Conservation (phyloP, 768 basidiomycete genomes). For the Russula vinacea region DNA sequence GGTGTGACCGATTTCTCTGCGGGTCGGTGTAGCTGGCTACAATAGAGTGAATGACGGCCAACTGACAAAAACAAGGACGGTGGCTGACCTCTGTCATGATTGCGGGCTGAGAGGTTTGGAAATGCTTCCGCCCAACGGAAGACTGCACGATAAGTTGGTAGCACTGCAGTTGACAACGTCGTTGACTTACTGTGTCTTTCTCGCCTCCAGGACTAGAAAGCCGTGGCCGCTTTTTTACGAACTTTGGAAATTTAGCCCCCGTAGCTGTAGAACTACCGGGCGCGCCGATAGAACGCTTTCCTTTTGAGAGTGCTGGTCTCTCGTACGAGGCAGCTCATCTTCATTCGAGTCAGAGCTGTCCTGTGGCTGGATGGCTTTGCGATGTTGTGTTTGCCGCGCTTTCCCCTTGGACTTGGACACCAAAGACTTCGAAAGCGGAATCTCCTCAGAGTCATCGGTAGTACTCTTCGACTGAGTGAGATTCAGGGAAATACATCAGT, state of each 20-base stretch:
- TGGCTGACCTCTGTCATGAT: slow-evolving; percentile 5
- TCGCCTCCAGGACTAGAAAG: slow-evolving; percentile 8
- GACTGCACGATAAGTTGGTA: slow-evolving; percentile 2
- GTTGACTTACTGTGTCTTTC: slow-evolving; percentile 6
- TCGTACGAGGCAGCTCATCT: neutral
- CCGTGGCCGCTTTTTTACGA: slow-evolving; percentile 11
- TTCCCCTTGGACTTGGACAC: neutral
- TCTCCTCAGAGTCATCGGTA: slow-evolving; percentile 22
- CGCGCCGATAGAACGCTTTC: neutral
- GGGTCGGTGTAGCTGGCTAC: slow-evolving; percentile 22
- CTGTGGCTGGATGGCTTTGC: neutral
- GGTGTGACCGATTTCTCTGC: neutral
- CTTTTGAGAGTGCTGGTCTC: neutral
- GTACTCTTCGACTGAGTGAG: slow-evolving; percentile 19
- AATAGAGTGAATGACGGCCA: neutral
- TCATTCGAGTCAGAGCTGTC: neutral
- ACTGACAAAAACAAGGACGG: neutral
- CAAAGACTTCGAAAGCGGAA: slow-evolving; percentile 7
- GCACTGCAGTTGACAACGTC: neutral
- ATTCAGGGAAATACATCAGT: neutral
- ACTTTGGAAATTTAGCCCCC: neutral
- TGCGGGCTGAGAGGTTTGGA: neutral
- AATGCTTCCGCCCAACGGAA: slow-evolving; percentile 6
- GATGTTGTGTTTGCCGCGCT: neutral
- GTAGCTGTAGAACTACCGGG: neutral